Conservation (phyloP, 2,329 filamentous ascomycete species). For the Cladorrhinum sp. region DNA sequence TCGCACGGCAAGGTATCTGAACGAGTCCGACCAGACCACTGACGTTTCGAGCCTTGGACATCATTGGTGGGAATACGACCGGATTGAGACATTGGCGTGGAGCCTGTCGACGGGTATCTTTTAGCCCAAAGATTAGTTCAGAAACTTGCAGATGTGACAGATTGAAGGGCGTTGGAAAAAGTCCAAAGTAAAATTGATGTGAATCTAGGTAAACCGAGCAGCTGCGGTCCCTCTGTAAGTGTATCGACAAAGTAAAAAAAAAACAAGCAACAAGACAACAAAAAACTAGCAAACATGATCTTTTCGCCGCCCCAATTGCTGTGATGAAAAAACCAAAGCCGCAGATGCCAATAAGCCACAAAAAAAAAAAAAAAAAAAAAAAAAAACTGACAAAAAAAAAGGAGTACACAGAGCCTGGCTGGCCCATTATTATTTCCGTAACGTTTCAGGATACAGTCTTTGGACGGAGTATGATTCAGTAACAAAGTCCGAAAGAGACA, state of each 20-base stretch:
- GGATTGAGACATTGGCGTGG: background rate
- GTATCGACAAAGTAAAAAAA: background rate
- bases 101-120: too few relatives aligned
- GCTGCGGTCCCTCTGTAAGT: background rate
- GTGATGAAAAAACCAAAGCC: background rate
- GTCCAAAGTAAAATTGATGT: background rate
- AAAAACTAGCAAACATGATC: background rate
- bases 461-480: background rate
- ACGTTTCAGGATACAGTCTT: background rate
- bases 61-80: background rate
- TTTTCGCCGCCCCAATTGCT: background rate
- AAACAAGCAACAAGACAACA: background rate
- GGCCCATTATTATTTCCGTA: background rate
- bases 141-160: too few relatives aligned
- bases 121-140: too few relatives aligned
- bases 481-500: background rate
- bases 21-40: background rate
- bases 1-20: background rate
- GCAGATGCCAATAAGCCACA: background rate
- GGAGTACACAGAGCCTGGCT: background rate
- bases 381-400: constrained; percentile 4
- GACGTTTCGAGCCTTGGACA: background rate
- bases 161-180: background rate
- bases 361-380: background rate
- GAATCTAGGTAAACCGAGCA: background rate